Evolutionary conservation across 225 moss, liverwort and hornwort genomes (phyloP).

Genomic region (Physcomitrium patens): DNA sequence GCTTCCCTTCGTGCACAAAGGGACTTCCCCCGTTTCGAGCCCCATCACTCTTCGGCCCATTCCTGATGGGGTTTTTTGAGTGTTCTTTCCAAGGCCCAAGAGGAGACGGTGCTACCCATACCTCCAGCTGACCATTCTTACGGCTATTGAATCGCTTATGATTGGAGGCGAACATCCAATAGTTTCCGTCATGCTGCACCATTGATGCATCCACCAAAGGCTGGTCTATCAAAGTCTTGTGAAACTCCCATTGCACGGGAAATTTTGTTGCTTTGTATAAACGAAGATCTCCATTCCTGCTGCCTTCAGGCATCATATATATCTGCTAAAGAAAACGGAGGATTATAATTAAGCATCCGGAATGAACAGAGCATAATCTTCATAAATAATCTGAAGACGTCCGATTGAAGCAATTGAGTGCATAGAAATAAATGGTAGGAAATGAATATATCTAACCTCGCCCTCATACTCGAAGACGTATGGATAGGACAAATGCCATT

Average conservation of each 20-base stretch:
- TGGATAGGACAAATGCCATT: slow-evolving; percentile 96
- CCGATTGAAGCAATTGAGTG: too few species aligned
- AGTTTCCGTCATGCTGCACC: slow-evolving; percentile 58
- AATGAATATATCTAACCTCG: slow-evolving; percentile 48
- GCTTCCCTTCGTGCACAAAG: slow-evolving; percentile 67
- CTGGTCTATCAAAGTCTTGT: slow-evolving; percentile 64
- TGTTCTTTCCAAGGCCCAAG: slow-evolving; percentile 86
- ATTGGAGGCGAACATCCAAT: slow-evolving; percentile 88
- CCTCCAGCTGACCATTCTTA: slow-evolving; percentile 92
- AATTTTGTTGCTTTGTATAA: slow-evolving; percentile 74
- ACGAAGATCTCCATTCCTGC: slow-evolving; percentile 70
- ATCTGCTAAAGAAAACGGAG: slow-evolving; percentile 50
- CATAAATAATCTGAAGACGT: too few species aligned
- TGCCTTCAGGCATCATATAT: slow-evolving; percentile 97
- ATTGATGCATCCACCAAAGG: slow-evolving; percentile 93
- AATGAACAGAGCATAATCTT: too few species aligned
- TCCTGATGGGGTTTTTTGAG: slow-evolving; percentile 64
- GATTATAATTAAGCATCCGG: neutral
- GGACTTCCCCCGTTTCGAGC: slow-evolving; percentile 83
- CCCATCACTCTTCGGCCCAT: slow-evolving; percentile 65
- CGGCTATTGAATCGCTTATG: slow-evolving; percentile 56
- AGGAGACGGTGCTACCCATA: slow-evolving; percentile 77
- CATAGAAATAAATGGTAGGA: too few species aligned
- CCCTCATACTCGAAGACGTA: slow-evolving; percentile 75
- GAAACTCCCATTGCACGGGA: slow-evolving; percentile 73